These are phyloP conservation scores for Xylogone sp. DNA, from an alignment of 2,329 filamentous ascomycete genomes.

Conservation along the genomic window DNA sequence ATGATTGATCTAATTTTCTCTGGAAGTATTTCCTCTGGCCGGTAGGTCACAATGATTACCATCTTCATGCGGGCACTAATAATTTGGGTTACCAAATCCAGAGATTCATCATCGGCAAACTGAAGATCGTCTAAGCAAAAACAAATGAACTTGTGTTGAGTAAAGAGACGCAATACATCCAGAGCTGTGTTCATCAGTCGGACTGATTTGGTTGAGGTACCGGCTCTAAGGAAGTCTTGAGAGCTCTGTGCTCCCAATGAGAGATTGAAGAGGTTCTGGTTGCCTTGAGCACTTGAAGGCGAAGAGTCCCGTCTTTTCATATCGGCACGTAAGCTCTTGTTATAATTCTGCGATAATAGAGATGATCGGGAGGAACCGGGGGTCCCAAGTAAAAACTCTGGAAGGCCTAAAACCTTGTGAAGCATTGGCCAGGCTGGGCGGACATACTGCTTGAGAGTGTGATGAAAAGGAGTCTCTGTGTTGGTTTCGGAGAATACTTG, in stretches of 20 bases:
- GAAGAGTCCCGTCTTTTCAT: conserved; percentile 22
- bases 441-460: conserved; percentile 57
- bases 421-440: conserved; percentile 62
- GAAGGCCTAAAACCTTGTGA: conserved; percentile 57
- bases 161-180: conserved; percentile 78
- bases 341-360: conserved; percentile 20
- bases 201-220: conserved; percentile 59
- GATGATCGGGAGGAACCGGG: conserved; percentile 11
- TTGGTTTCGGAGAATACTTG: conserved; percentile 65
- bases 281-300: conserved; percentile 18
- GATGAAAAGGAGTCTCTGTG: conserved; percentile 61
- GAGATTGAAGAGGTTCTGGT: conserved; percentile 17
- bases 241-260: conserved; percentile 45
- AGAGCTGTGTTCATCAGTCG: conserved; percentile 84
- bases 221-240: conserved; percentile 57
- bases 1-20: conserved; percentile 53
- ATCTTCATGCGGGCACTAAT: conserved; percentile 75
- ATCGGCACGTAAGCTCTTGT: conserved; percentile 23
- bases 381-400: conserved; percentile 63
- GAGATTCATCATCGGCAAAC: conserved; percentile 82
- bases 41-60: conserved; percentile 75
- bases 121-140: conserved; percentile 88
- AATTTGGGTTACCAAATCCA: conserved; percentile 80
- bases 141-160: conserved; percentile 80
- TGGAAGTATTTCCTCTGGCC: conserved; percentile 59